phyloP scores from a whole-genome alignment of 2,329 filamentous ascomycete genomes.

The Scedosporium aurantiacum region DNA sequence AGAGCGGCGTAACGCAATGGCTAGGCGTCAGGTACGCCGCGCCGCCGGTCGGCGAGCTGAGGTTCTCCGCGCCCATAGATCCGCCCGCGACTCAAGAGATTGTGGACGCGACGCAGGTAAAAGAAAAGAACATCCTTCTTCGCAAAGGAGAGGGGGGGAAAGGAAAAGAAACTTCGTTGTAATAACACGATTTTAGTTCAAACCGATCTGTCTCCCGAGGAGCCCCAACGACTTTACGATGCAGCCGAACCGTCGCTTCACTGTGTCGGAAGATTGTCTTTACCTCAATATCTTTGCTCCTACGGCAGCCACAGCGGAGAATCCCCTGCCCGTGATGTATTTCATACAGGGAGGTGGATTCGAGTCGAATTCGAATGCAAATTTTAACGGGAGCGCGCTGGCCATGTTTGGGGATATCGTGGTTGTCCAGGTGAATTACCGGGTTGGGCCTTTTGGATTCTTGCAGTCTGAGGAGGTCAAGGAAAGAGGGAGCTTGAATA shows the following conservation, averaged over 20 bases:
- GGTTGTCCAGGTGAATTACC: conserved; percentile 65
- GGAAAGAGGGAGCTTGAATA: conserved; percentile 49
- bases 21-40: conserved; percentile 66
- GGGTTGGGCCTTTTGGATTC: conserved; percentile 65
- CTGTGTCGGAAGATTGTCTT: conserved; percentile 53
- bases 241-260: conserved; percentile 10
- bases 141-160: too few relatives aligned
- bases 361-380: conserved; percentile 33
- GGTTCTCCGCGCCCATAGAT: conserved; percentile 58
- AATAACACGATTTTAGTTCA: conserved; percentile 12
- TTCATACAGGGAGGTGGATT: conserved; percentile 52
- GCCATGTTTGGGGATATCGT: conserved; percentile 49
- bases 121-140: conserved; percentile 7
- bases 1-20: conserved; percentile 57
- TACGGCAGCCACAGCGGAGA: conserved; percentile 31
- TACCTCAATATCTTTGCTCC: conserved; percentile 56
- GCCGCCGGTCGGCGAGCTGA: conserved; percentile 51
- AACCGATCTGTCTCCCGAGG: conserved; percentile 21
- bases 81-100: conserved; percentile 34
- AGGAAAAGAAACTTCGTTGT: too few relatives aligned
- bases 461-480: conserved; percentile 36
- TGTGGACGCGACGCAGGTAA: conserved; percentile 44
- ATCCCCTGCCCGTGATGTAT: conserved; percentile 52
- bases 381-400: conserved; percentile 52
- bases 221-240: conserved; percentile 12